Evolutionary conservation across 441 rosid genomes (phyloP).

Genomic region (Macaranga tanarius): DNA sequence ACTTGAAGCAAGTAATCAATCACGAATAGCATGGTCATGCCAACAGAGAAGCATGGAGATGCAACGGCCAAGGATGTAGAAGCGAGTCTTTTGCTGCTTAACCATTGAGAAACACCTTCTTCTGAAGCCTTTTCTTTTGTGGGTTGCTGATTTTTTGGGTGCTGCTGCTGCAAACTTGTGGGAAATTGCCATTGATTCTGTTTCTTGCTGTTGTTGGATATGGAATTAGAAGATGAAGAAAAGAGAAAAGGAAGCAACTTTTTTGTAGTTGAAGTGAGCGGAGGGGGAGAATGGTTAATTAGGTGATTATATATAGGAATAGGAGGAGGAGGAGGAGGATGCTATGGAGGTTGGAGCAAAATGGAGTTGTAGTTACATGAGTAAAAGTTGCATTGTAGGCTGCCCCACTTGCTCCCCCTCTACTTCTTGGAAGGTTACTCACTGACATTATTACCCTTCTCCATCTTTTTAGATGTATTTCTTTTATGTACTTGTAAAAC

Average conservation of each 20-base stretch:
- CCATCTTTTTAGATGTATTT: too few relatives aligned
- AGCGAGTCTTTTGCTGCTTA: slow-evolving; percentile 64
- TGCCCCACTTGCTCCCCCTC: neutral
- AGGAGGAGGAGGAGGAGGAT: too few relatives aligned
- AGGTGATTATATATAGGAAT: too few relatives aligned
- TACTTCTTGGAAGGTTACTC: neutral
- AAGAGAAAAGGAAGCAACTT: neutral
- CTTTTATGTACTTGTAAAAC: too few relatives aligned
- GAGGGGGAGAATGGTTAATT: too few relatives aligned
- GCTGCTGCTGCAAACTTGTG: neutral
- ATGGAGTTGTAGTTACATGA: too few relatives aligned
- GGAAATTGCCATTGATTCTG: slow-evolving; percentile 5
- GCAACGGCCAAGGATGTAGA: slow-evolving; percentile 65
- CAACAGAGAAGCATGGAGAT: slow-evolving; percentile 69
- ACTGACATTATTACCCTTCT: neutral
- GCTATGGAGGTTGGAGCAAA: too few relatives aligned
- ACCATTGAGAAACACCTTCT: slow-evolving; percentile 45
- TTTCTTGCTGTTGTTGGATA: too few relatives aligned
- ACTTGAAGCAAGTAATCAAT: slow-evolving; percentile 22
- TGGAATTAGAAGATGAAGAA: too few relatives aligned
- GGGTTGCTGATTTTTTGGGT: slow-evolving; percentile 15
- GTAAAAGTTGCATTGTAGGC: too few relatives aligned
- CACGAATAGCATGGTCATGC: slow-evolving; percentile 50
- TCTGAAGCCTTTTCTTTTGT: slow-evolving; percentile 33
- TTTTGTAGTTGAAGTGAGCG: too few relatives aligned